Base-by-base conservation (phyloP, 352 stramenopile genomes). In the Thraustochytrium sp. region DNA sequence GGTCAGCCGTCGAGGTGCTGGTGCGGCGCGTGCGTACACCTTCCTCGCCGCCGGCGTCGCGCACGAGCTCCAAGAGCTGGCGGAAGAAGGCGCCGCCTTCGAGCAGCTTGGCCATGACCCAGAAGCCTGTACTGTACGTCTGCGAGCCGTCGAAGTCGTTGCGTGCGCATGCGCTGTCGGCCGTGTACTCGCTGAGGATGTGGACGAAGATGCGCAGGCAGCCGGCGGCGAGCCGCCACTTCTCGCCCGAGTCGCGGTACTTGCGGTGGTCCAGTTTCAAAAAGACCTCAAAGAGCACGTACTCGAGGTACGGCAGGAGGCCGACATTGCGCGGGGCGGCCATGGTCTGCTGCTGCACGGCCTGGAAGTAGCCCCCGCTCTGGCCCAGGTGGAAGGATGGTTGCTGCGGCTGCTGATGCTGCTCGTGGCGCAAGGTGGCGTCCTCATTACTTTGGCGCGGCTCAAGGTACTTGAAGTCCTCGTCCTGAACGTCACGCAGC, bases 101-200 rank as follows among this genome's bases (percentile, higher is more conserved):
- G 36, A 80, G 68, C 18, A 80, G 48, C 34, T 80, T 80, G 48
- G 44, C 40, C 68, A 80, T 80, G 26, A 80, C 68, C 68, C 48
- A 65, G 9, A 55, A 65, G 21, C 48, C 68, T 3, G 68, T 53
- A 3, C 53, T 75, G 40, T 75, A 75, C 9, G 62, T 51, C 62
- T 75, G 37, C 18, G 37, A 21, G 4, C 11, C 62, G 44, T 23
- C 44, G 42, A 61, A 64, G 48, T 80, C 68, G 38, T 42, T 80
- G 11, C 9, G 11, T 2, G 48, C 53, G 18, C 21, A 34, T 18
- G 4, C 4, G 37, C 68, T 80, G 31, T 80, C 51, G 1, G 37
- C 44, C 26, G 38, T 46, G 68, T 80, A 61, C 23, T 63, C 53
- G 21, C 34, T 26, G 34, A 80, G 68, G 42, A 80, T 53, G 16